phyloP scores from a whole-genome alignment of 2,329 filamentous ascomycete species.

The Stagonosporopsis cucurbitacearum region DNA sequence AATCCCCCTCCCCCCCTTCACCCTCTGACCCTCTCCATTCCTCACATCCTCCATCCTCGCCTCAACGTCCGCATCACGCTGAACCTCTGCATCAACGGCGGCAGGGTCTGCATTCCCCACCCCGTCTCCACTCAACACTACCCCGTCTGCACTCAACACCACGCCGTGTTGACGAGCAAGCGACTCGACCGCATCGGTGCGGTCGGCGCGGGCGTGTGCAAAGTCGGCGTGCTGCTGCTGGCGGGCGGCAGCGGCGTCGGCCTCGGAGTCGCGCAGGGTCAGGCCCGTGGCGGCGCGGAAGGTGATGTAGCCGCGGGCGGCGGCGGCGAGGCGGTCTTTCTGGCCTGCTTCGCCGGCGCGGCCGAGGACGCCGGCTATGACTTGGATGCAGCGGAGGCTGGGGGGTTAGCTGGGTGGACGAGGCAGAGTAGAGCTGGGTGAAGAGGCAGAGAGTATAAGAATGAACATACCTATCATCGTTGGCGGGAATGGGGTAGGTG shows the following conservation, averaged over 20 bases:
- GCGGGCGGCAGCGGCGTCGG: background rate
- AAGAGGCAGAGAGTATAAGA: background rate
- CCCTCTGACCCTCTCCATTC: constrained; percentile 32
- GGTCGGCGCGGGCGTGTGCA: too few species aligned
- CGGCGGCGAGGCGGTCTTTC: constrained; percentile 67
- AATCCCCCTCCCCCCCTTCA: constrained; percentile 30
- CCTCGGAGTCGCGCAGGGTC: constrained; percentile 24
- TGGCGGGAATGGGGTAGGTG: constrained; percentile 94
- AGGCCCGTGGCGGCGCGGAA: constrained; percentile 52
- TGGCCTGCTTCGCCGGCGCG: constrained; percentile 83
- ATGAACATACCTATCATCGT: constrained; percentile 81
- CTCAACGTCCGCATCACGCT: background rate
- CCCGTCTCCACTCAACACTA: too few species aligned
- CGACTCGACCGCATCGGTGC: too few species aligned
- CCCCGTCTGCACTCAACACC: too few species aligned
- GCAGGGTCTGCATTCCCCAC: too few species aligned
- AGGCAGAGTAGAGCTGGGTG: too few species aligned
- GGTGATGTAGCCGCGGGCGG: constrained; percentile 66
- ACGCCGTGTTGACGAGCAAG: too few species aligned
- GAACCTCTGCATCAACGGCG: too few species aligned
- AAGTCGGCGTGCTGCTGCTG: background rate
- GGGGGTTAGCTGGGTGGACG: background rate
- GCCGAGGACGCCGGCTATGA: constrained; percentile 86
- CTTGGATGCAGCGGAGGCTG: constrained; percentile 79
- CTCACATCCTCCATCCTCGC: constrained; percentile 33